These are phyloP conservation scores for Passalora sequoiae DNA, from an alignment of 2,329 filamentous ascomycete species.

Conservation along the genomic window DNA sequence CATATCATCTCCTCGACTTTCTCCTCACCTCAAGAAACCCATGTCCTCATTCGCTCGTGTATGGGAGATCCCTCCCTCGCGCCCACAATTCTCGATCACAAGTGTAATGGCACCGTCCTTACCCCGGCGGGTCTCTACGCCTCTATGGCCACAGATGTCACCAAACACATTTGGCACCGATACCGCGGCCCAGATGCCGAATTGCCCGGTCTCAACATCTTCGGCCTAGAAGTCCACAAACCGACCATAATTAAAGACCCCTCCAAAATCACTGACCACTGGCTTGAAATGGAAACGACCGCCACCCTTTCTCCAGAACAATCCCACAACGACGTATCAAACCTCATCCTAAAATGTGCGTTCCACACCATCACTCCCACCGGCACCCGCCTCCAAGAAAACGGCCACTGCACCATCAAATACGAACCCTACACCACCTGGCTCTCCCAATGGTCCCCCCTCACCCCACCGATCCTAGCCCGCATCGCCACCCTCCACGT, in stretches of 20 bases:
- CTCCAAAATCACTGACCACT: conserved; percentile 15
- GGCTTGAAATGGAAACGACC: conserved; percentile 26
- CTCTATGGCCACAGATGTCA: conserved; percentile 32
- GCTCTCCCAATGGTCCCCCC: conserved; percentile 21
- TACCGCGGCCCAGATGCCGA: conserved; percentile 11
- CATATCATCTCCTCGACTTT: conserved; percentile 16
- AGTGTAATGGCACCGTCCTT: conserved; percentile 32
- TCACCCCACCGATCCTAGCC: conserved; percentile 14
- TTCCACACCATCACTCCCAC: conserved; percentile 24
- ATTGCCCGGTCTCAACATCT: conserved; percentile 23
- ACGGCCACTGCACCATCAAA: conserved; percentile 24
- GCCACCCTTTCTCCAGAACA: conserved; percentile 1
- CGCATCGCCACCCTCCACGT: conserved; percentile 20
- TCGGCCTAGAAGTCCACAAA: conserved; percentile 26
- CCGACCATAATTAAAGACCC: conserved; percentile 24
- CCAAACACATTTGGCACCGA: conserved; percentile 22
- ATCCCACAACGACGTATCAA: conserved; percentile 6
- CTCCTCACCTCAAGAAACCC: conserved; percentile 7
- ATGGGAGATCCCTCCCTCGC: conserved; percentile 20
- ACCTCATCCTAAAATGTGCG: conserved; percentile 15
- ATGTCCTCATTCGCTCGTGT: conserved; percentile 23
- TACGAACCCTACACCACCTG: conserved; percentile 20
- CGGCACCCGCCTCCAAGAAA: conserved; percentile 23
- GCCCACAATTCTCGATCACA: conserved; percentile 28
- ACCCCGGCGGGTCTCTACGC: conserved; percentile 32